phyloP scores from a whole-genome alignment of 345 rosid genomes.

The Rhodomyrtus tomentosa region DNA sequence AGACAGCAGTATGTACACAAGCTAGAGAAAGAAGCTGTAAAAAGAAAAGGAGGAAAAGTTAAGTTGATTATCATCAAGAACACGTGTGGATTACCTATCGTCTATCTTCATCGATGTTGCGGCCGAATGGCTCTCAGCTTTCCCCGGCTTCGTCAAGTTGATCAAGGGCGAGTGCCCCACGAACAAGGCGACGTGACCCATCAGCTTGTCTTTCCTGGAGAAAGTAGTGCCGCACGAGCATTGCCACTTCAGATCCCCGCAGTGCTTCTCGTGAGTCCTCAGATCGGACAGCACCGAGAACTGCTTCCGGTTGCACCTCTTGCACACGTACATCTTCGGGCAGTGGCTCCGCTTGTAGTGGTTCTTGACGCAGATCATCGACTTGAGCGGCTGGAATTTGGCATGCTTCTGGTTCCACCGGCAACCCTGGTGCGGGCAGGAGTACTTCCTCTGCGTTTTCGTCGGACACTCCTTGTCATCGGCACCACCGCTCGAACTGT shows the following conservation, averaged over 20 bases:
- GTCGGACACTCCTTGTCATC: background rate
- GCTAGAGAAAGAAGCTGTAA: background rate
- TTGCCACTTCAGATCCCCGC: constrained; percentile 68
- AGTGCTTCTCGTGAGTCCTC: constrained; percentile 90
- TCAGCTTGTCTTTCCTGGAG: constrained; percentile 80
- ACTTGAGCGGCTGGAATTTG: constrained; percentile 83
- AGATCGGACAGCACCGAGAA: constrained; percentile 86
- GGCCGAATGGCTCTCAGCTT: constrained; percentile 1
- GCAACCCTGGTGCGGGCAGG: constrained; percentile 79
- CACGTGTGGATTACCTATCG: background rate
- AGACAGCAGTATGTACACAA: background rate
- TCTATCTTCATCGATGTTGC: background rate
- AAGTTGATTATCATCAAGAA: background rate
- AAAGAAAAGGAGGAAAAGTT: background rate
- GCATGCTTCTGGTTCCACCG: constrained; percentile 76
- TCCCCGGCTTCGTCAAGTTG: constrained; percentile 1
- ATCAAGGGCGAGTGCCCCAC: constrained; percentile 45
- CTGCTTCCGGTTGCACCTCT: constrained; percentile 62
- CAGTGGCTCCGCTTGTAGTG: constrained; percentile 96
- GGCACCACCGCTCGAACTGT: background rate
- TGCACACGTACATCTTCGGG: constrained; percentile 84
- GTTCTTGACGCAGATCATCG: constrained; percentile 79
- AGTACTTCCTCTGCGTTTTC: constrained; percentile 38
- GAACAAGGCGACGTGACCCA: constrained; percentile 73
- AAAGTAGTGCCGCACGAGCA: constrained; percentile 88